phyloP scores from a whole-genome alignment of 192 early-diverging fungal species.

The Podila clonocystis region DNA sequence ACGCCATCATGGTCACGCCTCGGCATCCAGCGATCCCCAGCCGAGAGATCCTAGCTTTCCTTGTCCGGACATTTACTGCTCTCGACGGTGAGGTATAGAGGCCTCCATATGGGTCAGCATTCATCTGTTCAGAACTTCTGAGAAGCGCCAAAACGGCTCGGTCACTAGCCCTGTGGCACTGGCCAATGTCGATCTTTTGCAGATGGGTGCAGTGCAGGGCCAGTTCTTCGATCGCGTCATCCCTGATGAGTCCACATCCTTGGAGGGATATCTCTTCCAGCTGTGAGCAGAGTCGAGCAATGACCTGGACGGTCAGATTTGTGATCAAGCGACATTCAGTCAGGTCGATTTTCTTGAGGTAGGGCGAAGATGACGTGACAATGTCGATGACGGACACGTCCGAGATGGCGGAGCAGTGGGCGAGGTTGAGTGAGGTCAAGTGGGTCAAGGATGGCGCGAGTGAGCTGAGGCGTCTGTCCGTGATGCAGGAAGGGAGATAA shows the following conservation, averaged over 20 bases:
- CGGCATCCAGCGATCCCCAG: conserved; percentile 33
- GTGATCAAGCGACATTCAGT: conserved; percentile 35
- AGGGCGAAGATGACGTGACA: conserved; percentile 34
- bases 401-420: conserved; percentile 30
- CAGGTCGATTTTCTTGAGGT: conserved; percentile 28
- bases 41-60: conserved; percentile 12
- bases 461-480: conserved; percentile 18
- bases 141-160: conserved; percentile 17
- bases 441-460: conserved; percentile 18
- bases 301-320: conserved; percentile 31
- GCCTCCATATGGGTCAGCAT: not conserved
- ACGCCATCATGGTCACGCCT: conserved; percentile 18
- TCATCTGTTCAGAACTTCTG: conserved; percentile 8
- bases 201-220: conserved; percentile 20
- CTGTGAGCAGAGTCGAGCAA: conserved; percentile 26
- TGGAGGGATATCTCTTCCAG: conserved; percentile 33
- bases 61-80: conserved; percentile 2
- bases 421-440: conserved; percentile 23
- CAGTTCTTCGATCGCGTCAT: conserved; percentile 35
- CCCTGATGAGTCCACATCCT: conserved; percentile 26
- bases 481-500: conserved; percentile 39
- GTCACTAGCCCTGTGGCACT: conserved; percentile 20
- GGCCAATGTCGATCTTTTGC: conserved; percentile 18
- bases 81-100: not conserved
- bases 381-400: conserved; percentile 34